Evolutionary conservation across 495 filamentous ascomycete species (phyloP), one percentile per base, ranked within the genome.

Genomic region (Ascodesmis nigricans): DNA sequence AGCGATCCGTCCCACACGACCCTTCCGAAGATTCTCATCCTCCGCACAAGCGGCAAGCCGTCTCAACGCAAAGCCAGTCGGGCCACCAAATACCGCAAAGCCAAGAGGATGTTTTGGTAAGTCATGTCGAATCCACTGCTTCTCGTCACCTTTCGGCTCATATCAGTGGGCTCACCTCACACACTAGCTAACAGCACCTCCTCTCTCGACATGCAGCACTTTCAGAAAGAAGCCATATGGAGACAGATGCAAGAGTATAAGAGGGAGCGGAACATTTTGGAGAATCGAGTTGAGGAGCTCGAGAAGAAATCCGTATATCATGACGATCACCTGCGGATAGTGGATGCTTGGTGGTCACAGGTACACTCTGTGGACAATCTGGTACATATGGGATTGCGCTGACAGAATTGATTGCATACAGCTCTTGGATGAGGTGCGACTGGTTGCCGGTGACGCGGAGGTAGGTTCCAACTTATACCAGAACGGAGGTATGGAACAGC

Each of bases 241-340:
- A 78, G 87, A 19, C 84, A 93, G 51, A 92, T 97, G 84, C 73
- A 76, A 46, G 90, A 95, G 54, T 92, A 82, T 53, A 93, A 91
- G 55, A 67, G 90, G 30, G 80, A 93, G 49, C 79, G 77, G 53
- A 61, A 61, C 21, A 71, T 69, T 11, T 55, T 91, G 29, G 84
- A 93, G 55, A 54, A 62, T 24, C 75, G 73, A 44, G 55, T 87
- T 32, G 72, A 67, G 42, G 75, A 84, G 34, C 60, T 81, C 38
- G 63, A 73, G 27, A 83, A 87, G 53, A 64, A 66, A 37, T 65
- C 78, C 10, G 54, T 62, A 27, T 69, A 77, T 54, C 80, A 95
- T 58, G 77, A 93, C 57, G 80, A 93, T 41, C 87, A 93, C 45
- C 61, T 95, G 23, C 73, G 83, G 44, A 63, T 78, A 31, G 70